Conservation (phyloP, 208 protist species). For the Endotrypanum monterogeii region DNA sequence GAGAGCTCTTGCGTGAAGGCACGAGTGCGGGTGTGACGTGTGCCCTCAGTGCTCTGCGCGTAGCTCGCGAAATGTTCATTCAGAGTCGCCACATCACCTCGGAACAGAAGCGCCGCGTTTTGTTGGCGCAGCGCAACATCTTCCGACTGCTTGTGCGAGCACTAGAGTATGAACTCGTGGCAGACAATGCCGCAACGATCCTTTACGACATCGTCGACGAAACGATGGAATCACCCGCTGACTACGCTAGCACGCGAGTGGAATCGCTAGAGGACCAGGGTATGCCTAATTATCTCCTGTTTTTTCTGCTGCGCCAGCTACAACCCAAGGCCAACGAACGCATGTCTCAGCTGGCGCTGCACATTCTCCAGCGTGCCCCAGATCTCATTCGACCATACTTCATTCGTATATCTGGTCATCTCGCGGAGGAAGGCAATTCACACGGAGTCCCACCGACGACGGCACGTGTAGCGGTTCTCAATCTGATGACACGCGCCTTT, state of each 20-base stretch:
- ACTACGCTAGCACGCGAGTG: slow-evolving; percentile 77
- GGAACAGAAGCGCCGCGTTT: slow-evolving; percentile 56
- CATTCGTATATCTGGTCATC: slow-evolving; percentile 74
- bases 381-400: slow-evolving; percentile 91
- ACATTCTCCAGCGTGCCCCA: slow-evolving; percentile 76
- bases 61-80: slow-evolving; percentile 75
- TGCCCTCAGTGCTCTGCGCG: slow-evolving; percentile 49
- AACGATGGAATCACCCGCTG: slow-evolving; percentile 73
- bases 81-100: slow-evolving; percentile 41
- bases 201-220: slow-evolving; percentile 71
- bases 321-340: slow-evolving; percentile 66
- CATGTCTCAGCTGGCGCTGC: slow-evolving; percentile 60
- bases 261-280: slow-evolving; percentile 75
- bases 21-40: slow-evolving; percentile 53
- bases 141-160: slow-evolving; percentile 84
- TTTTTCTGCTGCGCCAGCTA: slow-evolving; percentile 85
- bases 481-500: slow-evolving; percentile 84
- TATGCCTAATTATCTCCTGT: slow-evolving; percentile 91
- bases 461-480: slow-evolving; percentile 67
- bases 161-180: slow-evolving; percentile 62
- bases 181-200: slow-evolving; percentile 61
- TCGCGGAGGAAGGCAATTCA: slow-evolving; percentile 65
- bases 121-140: slow-evolving; percentile 82
- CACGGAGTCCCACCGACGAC: slow-evolving; percentile 60
- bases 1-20: slow-evolving; percentile 82